A percentile compares a stretch with the other conserved stretches of the same genome.
Conservation (phyloP, 176 grass and related monocot genomes). For the Typha latifolia region DNA sequence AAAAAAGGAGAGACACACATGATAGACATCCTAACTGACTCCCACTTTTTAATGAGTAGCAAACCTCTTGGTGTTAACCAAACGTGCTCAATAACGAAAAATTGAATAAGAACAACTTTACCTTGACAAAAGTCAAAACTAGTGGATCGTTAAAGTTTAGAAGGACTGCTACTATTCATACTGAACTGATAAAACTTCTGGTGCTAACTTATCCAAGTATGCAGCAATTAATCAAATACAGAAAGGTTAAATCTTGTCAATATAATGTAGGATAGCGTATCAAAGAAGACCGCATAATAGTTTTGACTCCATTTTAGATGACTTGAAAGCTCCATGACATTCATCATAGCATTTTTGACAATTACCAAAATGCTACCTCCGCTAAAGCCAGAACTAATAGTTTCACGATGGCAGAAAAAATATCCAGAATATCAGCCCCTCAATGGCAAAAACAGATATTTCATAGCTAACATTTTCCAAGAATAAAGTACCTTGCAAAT, state of each 20-base stretch:
- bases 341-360: neutral
- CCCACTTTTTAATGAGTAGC: too few species aligned
- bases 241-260: neutral
- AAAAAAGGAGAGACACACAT: too few species aligned
- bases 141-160: neutral
- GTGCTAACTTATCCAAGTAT: neutral
- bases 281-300: too few species aligned
- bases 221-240: neutral
- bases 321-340: neutral
- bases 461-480: constrained; percentile 1
- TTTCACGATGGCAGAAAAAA: neutral
- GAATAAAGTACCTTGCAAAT: constrained; percentile 76
- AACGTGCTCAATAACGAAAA: too few species aligned
- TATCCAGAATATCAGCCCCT: neutral
- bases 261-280: too few species aligned
- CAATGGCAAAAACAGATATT: neutral
- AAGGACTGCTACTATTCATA: neutral
- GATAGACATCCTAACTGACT: too few species aligned
- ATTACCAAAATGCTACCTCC: neutral
- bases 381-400: neutral
- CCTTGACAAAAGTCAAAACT: neutral
- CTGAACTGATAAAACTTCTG: neutral
- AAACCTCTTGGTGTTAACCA: too few species aligned
- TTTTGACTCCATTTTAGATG: neutral
- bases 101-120: too few species aligned